phyloP scores from a whole-genome alignment of 345 rosid genomes.

The Rhizophora apiculata region DNA sequence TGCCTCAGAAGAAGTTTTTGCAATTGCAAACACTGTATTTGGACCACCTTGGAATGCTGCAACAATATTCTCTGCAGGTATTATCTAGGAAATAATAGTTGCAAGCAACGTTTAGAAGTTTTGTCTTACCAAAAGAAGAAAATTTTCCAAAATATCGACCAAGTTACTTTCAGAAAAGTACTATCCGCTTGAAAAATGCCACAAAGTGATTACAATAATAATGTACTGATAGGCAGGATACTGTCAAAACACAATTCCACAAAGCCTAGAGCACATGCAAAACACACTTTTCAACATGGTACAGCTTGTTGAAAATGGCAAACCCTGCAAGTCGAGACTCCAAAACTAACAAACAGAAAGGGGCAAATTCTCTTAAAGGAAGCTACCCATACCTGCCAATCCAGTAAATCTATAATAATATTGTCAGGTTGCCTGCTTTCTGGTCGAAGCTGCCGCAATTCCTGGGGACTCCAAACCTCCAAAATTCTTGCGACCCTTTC shows the following conservation, averaged over 20 bases:
- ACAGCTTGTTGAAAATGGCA: not conserved
- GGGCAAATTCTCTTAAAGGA: not conserved
- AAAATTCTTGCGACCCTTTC: slow-evolving; percentile 47
- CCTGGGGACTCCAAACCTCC: slow-evolving; percentile 60
- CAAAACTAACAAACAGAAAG: not conserved
- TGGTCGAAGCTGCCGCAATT: slow-evolving; percentile 51
- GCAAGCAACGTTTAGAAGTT: not conserved
- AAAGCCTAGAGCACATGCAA: not conserved
- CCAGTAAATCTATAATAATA: slow-evolving; percentile 57
- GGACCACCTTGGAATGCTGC: slow-evolving; percentile 75
- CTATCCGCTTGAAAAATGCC: too few species aligned
- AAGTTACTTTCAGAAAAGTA: not conserved
- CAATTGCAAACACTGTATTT: slow-evolving; percentile 69
- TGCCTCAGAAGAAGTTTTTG: slow-evolving; percentile 60
- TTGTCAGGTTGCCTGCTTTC: slow-evolving; percentile 40
- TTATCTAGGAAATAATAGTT: slow-evolving; percentile 43
- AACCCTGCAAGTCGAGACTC: not conserved
- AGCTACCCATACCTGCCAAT: slow-evolving; percentile 64
- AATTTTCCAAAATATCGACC: not conserved
- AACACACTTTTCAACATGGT: not conserved
- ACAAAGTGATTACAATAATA: not conserved
- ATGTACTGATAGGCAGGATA: not conserved
- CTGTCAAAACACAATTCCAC: not conserved
- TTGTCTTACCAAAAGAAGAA: not conserved
- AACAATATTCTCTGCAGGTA: slow-evolving; percentile 85